phyloP scores from a whole-genome alignment of 768 basidiomycete genomes.

The Cubamyces lactineus region DNA sequence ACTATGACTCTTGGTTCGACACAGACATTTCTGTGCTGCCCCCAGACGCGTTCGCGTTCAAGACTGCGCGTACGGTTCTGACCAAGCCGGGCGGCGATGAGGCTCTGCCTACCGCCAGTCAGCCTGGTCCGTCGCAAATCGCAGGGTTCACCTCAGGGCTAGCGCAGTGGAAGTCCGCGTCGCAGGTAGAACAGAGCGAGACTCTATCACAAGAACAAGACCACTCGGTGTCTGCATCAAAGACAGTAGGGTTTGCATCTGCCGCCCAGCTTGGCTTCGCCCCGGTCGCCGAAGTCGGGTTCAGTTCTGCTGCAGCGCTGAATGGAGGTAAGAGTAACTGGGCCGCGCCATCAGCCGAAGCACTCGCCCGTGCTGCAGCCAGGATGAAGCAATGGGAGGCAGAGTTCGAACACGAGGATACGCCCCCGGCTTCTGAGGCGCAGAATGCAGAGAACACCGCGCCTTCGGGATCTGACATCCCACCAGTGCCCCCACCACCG shows the following conservation, averaged over 20 bases:
- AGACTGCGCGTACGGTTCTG: conserved; percentile 1
- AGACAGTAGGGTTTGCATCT: conserved; percentile 4
- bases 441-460: conserved; percentile 9
- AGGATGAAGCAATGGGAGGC: conserved; percentile 32
- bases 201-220: background rate
- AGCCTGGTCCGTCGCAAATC: background rate
- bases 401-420: conserved; percentile 18
- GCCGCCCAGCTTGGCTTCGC: background rate
- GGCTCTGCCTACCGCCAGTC: background rate
- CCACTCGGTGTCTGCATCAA: background rate
- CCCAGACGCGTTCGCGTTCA: conserved; percentile 11
- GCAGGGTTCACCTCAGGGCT: conserved; percentile 1
- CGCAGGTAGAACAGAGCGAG: background rate
- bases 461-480: background rate
- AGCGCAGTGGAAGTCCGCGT: conserved; percentile 2
- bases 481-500: background rate
- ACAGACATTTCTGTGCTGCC: conserved; percentile 13
- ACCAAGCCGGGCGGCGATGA: background rate
- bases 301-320: conserved; percentile 12
- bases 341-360: conserved; percentile 29
- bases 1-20: conserved; percentile 28
- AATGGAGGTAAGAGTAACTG: conserved; percentile 23
- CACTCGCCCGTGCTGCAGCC: conserved; percentile 28
- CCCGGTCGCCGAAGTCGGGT: conserved; percentile 18
- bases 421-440: background rate